phyloP scores from a whole-genome alignment of 192 early-diverging fungal genomes.

The Backusella westeae region DNA sequence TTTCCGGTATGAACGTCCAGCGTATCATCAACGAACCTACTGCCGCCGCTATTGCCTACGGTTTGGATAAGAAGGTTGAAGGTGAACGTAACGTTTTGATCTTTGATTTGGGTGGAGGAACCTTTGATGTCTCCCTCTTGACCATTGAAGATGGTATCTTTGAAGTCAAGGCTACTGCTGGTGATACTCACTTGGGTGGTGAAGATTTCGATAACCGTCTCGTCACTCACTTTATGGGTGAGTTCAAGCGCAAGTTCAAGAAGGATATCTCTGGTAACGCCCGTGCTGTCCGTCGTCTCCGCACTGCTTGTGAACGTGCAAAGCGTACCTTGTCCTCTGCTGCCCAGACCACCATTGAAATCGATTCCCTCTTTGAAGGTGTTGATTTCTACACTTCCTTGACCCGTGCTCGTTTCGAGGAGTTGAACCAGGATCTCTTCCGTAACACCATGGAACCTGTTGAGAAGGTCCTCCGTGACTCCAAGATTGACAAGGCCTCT shows the following conservation, averaged over 20 bases:
- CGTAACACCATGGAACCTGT: constrained; percentile 94
- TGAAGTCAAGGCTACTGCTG: constrained; percentile 98
- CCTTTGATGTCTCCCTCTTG: constrained; percentile 97
- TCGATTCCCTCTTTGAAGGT: constrained; percentile 97
- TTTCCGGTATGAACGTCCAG: constrained; percentile 95
- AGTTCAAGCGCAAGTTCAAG: constrained; percentile 99
- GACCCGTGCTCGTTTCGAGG: constrained; percentile 99
- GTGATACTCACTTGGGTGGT: constrained; percentile 99
- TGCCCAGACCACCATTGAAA: constrained; percentile 95
- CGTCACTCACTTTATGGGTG: constrained; percentile 91
- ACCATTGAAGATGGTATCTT: constrained; percentile 99
- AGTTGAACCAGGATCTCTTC: constrained; percentile 98
- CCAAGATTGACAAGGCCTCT: constrained; percentile 93
- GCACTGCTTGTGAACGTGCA: constrained; percentile 97
- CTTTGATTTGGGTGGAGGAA: constrained; percentile 98
- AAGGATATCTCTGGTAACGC: constrained; percentile 91
- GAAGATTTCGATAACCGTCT: constrained; percentile 99
- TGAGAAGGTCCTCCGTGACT: constrained; percentile 94
- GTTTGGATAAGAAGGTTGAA: constrained; percentile 94
- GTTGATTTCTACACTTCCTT: constrained; percentile 94
- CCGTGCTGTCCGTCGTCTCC: constrained; percentile 95
- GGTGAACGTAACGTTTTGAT: constrained; percentile 96
- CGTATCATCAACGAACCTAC: constrained; percentile 99
- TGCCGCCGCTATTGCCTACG: constrained; percentile 98
- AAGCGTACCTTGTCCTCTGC: constrained; percentile 96